Evolutionary conservation across 208 protist genomes (phyloP), one percentile per base, ranked within the genome.

Genomic region (Phytomonas sp.): DNA sequence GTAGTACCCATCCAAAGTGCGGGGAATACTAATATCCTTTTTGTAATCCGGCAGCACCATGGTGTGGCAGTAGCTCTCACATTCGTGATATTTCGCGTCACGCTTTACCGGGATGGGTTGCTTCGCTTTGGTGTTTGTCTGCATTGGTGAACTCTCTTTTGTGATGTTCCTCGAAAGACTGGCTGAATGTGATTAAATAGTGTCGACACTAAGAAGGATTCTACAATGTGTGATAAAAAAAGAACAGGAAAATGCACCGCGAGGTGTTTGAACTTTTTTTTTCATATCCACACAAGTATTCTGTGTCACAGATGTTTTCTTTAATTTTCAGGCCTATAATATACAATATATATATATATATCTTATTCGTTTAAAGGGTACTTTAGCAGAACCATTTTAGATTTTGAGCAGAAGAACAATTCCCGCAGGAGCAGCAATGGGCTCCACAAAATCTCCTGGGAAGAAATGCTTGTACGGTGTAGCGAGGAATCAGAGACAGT

Each of bases 1-100:
- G 73, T 92, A 82, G 74, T 87, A 80, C 4, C 81, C 81, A 71
- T 88, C 83, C 62, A 92, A 73, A n/a, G 83, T 92, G 63, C 73
- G 73, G 0, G 86, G 86, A 56, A 80, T 75, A 45, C 75, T 77
- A 56, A 92, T 69, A 66, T 86, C 81, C 60, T 86, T 73, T 62
- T 75, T 75, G 75, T 92, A 92, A 71, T 92, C 81, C 11, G 86
- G 86, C 23, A 92, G 66, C 16, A 75, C 62, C 12, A 65, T 72
- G 40, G 74, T 63, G 74, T 89, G 83, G 49, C 81, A 77, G 67
- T 91, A 91, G 79, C 81, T 84, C 70, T 80, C 71, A 67, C 86
- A 91, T 45, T 78, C 37, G 67, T 91, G 86, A 66, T 88, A 86
- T 32, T 72, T 70, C 26, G 76, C 76, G 62, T 75, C 40, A 19